Base-by-base conservation (phyloP, 164 flowering plant species). In the Nymphaea thermarum region DNA sequence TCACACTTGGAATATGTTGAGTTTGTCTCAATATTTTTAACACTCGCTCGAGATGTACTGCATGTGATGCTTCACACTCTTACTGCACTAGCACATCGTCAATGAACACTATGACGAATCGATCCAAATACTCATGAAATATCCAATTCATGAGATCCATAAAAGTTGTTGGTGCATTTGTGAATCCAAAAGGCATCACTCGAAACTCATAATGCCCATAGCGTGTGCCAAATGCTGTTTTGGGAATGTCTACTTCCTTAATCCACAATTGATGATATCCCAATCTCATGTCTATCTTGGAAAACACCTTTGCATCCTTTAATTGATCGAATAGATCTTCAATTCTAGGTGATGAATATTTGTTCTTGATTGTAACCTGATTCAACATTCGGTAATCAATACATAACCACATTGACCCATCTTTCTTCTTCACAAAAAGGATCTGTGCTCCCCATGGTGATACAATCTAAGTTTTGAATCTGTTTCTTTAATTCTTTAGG, bases 281-380 rank as follows among this genome's bases (percentile, higher is more conserved):
- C 10, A 16, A 55, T 2, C 66, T 16, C 5, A 66, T 6, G 17
- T 44, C 67, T 3, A 45, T 66, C 42, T 66, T 44, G 6, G 67
- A 66, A 44, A 66, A 66, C 8, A 4, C 16, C 36, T 16, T 44
- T 11, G 25, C 36, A 16, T 11, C 55, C 5, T 45, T 15, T 36
- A 66, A 10, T 4, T 45, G 59, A n/a, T 66, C 55, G 45, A 66
- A 66, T 15, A 45, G 42, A 66, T 45, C 67, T 11, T 45, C 59
- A n/a, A 66, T 66, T 16, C 17, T 44, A 1, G 67, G 67, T 18
- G 44, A 16, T 16, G 55, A 57, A 47, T 66, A 45, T 25, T 66
- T 66, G n/a, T 44, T 55, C 60, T 55, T 55, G 12, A 55, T 16
- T 55, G 60, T 55, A 8, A 55, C 10, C 16, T 55, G 10, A 8